Evolutionary conservation across 129 eudicot genomes (phyloP).

Genomic region (Pseudognaphalium luteoalbum): DNA sequence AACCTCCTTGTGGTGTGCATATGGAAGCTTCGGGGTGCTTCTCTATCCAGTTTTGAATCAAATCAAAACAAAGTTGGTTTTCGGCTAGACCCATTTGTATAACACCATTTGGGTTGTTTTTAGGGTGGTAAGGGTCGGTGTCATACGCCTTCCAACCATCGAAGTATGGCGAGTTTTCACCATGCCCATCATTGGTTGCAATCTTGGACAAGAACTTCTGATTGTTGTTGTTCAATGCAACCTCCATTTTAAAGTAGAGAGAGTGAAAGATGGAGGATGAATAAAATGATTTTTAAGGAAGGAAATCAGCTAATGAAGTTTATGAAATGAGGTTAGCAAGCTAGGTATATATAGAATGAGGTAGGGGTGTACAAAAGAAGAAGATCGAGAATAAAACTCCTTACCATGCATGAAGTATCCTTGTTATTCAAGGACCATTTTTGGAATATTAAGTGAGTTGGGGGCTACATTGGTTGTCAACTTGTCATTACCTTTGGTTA

Average conservation of each 20-base stretch:
- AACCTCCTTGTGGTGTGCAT: slow-evolving; percentile 38
- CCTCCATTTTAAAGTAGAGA: slow-evolving; percentile 16
- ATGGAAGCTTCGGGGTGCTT: slow-evolving; percentile 45
- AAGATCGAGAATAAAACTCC: not conserved
- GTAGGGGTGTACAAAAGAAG: not conserved
- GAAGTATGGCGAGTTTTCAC: slow-evolving; percentile 71
- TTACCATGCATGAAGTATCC: slow-evolving; percentile 34
- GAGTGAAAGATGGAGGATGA: slow-evolving; percentile 12
- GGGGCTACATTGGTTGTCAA: slow-evolving; percentile 20
- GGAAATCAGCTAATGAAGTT: slow-evolving; percentile 8
- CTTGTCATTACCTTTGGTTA: slow-evolving; percentile 28
- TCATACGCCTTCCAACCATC: slow-evolving; percentile 80
- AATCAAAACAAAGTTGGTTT: slow-evolving; percentile 48
- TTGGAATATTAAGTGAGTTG: slow-evolving; percentile 15
- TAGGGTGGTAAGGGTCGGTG: slow-evolving; percentile 46
- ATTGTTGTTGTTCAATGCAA: slow-evolving; percentile 15
- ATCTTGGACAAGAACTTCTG: slow-evolving; percentile 46
- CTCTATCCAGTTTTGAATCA: slow-evolving; percentile 43
- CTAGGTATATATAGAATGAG: slow-evolving; percentile 27
- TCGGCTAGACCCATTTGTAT: slow-evolving; percentile 77
- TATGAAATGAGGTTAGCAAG: not conserved
- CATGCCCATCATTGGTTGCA: slow-evolving; percentile 58
- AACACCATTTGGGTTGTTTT: slow-evolving; percentile 49
- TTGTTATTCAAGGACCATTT: slow-evolving; percentile 27
- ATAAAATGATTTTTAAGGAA: not conserved